Conservation (phyloP, 1,284 basidiomycete genomes). For the Puccinia horiana region DNA sequence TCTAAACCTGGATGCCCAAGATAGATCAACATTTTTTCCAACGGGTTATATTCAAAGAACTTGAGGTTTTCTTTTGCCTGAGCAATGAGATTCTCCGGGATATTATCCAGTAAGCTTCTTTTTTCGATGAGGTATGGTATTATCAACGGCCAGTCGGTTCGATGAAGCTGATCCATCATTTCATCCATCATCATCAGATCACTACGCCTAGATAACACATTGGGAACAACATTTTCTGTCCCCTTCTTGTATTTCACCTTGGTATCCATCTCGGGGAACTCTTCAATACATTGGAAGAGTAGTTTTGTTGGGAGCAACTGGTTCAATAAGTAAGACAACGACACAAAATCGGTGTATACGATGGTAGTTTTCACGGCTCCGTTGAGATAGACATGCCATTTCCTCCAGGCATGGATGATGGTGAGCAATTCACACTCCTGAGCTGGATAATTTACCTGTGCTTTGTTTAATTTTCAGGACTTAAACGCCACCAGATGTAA, state of each 20-base stretch:
- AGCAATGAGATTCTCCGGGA: not conserved
- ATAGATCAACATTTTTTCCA: not conserved
- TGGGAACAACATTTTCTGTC: not conserved
- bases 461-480: constrained; percentile 40
- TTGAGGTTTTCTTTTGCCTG: not conserved
- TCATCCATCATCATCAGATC: not conserved
- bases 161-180: not conserved
- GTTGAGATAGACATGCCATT: too few relatives aligned
- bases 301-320: not conserved
- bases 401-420: constrained; percentile 49
- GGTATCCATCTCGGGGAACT: constrained; percentile 16
- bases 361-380: constrained; percentile 1
- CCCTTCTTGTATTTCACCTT: not conserved
- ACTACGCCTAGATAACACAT: not conserved
- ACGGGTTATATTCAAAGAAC: not conserved
- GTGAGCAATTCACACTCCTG: constrained; percentile 50
- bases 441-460: constrained; percentile 50
- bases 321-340: not conserved
- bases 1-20: not conserved
- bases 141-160: constrained; percentile 5
- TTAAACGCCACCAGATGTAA: constrained; percentile 26
- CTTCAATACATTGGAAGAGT: not conserved
- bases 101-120: not conserved
- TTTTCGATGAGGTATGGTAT: not conserved
- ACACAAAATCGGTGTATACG: not conserved